Evolutionary conservation across 768 basidiomycete genomes (phyloP), one percentile per base, ranked within the genome.

Genomic region (Serendipita sp.): DNA sequence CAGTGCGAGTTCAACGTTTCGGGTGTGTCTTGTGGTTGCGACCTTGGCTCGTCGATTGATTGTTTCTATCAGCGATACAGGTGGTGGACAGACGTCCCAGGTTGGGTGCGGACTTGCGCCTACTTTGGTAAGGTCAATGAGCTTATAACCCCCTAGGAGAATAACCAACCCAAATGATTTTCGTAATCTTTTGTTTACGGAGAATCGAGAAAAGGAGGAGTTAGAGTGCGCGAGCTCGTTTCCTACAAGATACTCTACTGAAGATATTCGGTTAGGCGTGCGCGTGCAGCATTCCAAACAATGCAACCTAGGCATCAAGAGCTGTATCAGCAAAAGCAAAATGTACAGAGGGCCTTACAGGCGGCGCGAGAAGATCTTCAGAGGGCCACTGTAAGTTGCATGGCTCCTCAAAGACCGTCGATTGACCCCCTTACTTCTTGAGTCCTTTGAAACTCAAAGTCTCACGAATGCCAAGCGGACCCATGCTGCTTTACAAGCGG

Each of bases 1-100:
- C 73, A 10, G 87, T 85, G 75, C 73, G 73, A 18, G 84, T 91
- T 58, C 79, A 77, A 30, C 83, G 84, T 65, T 91, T 79, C 71
- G 72, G 78, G 88, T 89, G 70, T 64, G 83, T 78, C 23, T 41
- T 10, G 35, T 60, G 51, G 28, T 58, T 34, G 54, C 30, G 15
- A 46, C 23, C 23, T 30, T 3, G 63, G 46, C 11, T 18, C 64
- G 38, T 44, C 44, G 3, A 35, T 44, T n/a, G 44, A 52, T 65
- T 23, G 23, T 23, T 23, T 23, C 44, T 28, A 18, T 36, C 63
- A 89, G 87, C 10, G 86, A 85, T 67, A 88, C 86, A 62, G 89
- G 89, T 75, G 78, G 80, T 66, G 76, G 77, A 30, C 84, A 83
- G 4, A 76, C 74, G 65, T 73, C 75, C 32, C 63, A 82, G 46